Conservation (phyloP, 1,139 yeast species). For the Nakaseomyces uthaithaninus region DNA sequence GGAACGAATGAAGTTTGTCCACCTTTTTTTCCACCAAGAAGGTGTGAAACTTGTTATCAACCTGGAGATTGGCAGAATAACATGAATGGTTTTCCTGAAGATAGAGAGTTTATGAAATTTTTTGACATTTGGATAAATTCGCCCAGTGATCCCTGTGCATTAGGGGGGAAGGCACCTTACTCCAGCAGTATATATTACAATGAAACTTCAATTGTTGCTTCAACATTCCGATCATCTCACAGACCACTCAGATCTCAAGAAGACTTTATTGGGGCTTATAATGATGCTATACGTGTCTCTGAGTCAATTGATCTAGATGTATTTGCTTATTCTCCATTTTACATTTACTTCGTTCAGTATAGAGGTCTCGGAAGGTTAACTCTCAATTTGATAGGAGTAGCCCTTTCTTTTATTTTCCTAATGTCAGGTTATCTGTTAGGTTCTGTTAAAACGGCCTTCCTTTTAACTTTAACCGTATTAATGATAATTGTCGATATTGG, state of each 20-base stretch:
- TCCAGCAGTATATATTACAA: conserved; percentile 48
- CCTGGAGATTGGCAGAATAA: conserved; percentile 56
- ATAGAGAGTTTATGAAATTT: conserved; percentile 60
- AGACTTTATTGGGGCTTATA: conserved; percentile 77
- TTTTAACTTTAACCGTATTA: conserved; percentile 50
- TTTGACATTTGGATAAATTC: conserved; percentile 75
- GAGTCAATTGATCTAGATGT: conserved; percentile 54
- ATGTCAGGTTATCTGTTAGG: conserved; percentile 58
- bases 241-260: conserved; percentile 69
- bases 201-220: conserved; percentile 42
- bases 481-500: conserved; percentile 66
- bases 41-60: conserved; percentile 63
- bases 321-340: conserved; percentile 88
- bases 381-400: conserved; percentile 45
- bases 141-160: conserved; percentile 86
- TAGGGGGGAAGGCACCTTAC: conserved; percentile 94
- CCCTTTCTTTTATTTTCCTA: conserved; percentile 47
- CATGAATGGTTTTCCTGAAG: conserved; percentile 82
- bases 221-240: conserved; percentile 77
- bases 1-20: conserved; percentile 47
- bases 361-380: conserved; percentile 53
- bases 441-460: conserved; percentile 50
- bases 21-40: conserved; percentile 60
- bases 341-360: conserved; percentile 88
- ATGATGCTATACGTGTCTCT: conserved; percentile 63